Conservation (phyloP, 2,329 filamentous ascomycete species). For the Calonectria hongkongensis region DNA sequence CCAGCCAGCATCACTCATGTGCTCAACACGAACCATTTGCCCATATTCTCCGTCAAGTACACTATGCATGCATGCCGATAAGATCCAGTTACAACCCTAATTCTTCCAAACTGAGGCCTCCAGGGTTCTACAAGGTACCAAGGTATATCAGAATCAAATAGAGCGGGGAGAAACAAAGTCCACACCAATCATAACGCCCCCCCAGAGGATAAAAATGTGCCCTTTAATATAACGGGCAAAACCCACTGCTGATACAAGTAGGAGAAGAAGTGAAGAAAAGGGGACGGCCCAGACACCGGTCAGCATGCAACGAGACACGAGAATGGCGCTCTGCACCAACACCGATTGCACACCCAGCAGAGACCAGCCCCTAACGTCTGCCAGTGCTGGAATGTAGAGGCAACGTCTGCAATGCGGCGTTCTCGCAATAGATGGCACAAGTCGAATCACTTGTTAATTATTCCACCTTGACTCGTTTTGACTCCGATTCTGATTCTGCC, state of each 20-base stretch:
- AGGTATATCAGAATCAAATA: constrained; percentile 48
- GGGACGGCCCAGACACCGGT: not conserved
- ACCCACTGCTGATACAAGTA: not conserved
- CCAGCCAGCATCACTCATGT: constrained; percentile 37
- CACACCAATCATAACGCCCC: constrained; percentile 38
- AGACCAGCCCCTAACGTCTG: constrained; percentile 47
- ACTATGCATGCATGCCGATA: constrained; percentile 26
- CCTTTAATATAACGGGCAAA: constrained; percentile 16
- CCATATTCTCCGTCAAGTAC: constrained; percentile 24
- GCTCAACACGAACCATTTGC: constrained; percentile 37
- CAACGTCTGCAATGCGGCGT: constrained; percentile 31
- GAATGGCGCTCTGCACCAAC: constrained; percentile 29
- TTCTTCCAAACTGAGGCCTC: constrained; percentile 36
- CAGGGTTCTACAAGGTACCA: constrained; percentile 30
- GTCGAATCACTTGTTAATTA: constrained; percentile 47
- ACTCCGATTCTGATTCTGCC: constrained; percentile 65
- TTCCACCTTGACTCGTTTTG: constrained; percentile 73
- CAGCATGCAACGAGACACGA: constrained; percentile 4
- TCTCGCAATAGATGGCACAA: constrained; percentile 29
- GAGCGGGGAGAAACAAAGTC: constrained; percentile 36
- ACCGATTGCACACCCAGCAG: constrained; percentile 43
- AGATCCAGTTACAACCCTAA: constrained; percentile 24
- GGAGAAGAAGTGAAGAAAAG: constrained; percentile 29
- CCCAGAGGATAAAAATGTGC: constrained; percentile 27
- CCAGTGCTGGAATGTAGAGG: constrained; percentile 36